Evolutionary conservation across 1,284 basidiomycete species (phyloP).

Genomic region (Heterobasidion occidentale): DNA sequence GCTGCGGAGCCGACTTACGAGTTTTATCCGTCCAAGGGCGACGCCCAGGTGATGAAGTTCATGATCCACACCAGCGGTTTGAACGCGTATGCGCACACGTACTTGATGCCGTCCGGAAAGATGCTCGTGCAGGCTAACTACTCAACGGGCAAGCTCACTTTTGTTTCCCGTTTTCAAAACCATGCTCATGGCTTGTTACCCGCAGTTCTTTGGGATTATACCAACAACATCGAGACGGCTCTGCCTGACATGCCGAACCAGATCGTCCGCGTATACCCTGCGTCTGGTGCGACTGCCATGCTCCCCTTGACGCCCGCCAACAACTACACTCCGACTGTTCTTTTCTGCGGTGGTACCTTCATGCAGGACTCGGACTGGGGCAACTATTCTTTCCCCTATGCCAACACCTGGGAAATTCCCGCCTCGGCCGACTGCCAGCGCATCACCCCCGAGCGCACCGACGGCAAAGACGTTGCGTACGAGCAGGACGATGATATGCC

Average conservation of each 20-base stretch:
- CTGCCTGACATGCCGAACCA: slow-evolving; percentile 57
- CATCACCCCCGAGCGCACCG: slow-evolving; percentile 74
- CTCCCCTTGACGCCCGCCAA: slow-evolving; percentile 85
- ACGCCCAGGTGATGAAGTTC: slow-evolving; percentile 63
- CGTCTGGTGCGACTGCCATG: slow-evolving; percentile 86
- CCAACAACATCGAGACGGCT: slow-evolving; percentile 49
- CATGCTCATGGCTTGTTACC: not conserved
- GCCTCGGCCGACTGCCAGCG: slow-evolving; percentile 62
- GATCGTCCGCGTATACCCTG: slow-evolving; percentile 86
- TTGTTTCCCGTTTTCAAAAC: not conserved
- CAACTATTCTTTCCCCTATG: slow-evolving; percentile 61
- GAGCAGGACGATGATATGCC: slow-evolving; percentile 70
- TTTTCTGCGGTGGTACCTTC: slow-evolving; percentile 86
- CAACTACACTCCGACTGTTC: slow-evolving; percentile 77
- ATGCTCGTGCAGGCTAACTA: slow-evolving; percentile 82
- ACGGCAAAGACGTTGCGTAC: slow-evolving; percentile 46
- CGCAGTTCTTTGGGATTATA: slow-evolving; percentile 55
- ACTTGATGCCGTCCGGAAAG: slow-evolving; percentile 78
- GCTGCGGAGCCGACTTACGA: slow-evolving; percentile 67
- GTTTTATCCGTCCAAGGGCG: slow-evolving; percentile 70
- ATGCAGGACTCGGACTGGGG: slow-evolving; percentile 68
- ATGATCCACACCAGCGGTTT: slow-evolving; percentile 79
- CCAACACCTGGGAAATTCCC: slow-evolving; percentile 58
- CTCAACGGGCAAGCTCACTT: slow-evolving; percentile 51
- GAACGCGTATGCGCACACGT: slow-evolving; percentile 86